Evolutionary conservation across 202 grass and related monocot species (phyloP).

Genomic region (Musa balbisiana): DNA sequence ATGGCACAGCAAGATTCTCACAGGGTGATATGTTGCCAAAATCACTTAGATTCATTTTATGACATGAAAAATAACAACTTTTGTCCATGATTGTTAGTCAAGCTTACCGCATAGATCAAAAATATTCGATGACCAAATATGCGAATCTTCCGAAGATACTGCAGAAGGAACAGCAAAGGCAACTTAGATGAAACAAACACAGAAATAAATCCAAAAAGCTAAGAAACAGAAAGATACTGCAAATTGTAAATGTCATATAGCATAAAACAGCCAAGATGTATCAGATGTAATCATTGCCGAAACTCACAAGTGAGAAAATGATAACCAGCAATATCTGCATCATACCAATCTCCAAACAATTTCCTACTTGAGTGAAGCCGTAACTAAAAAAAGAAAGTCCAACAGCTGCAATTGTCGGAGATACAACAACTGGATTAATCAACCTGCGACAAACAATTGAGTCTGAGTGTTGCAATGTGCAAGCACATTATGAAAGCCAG

Average conservation of each 20-base stretch:
- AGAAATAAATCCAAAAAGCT: background rate
- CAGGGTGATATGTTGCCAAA: conserved; percentile 10
- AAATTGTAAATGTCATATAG: background rate
- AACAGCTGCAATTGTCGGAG: conserved; percentile 80
- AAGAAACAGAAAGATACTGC: background rate
- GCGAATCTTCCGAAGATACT: conserved; percentile 96
- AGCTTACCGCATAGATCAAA: conserved; percentile 82
- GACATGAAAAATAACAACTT: conserved; percentile 17
- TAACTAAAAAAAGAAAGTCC: conserved; percentile 98
- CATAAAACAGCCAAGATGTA: background rate
- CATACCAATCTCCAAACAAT: conserved; percentile 80
- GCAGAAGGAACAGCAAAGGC: conserved; percentile 19
- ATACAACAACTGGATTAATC: conserved; percentile 89
- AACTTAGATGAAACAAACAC: background rate
- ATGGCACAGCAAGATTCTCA: background rate
- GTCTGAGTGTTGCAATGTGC: background rate
- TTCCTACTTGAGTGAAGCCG: conserved; percentile 73
- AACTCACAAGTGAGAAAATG: conserved; percentile 94
- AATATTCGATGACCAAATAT: conserved; percentile 84
- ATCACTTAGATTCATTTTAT: conserved; percentile 22
- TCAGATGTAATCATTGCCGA: background rate
- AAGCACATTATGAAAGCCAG: background rate
- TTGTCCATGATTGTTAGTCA: background rate
- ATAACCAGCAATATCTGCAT: conserved; percentile 71
- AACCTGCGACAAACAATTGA: conserved; percentile 59